Base-by-base conservation (phyloP, 1,139 yeast species). In the Tardiomyces blankii region DNA sequence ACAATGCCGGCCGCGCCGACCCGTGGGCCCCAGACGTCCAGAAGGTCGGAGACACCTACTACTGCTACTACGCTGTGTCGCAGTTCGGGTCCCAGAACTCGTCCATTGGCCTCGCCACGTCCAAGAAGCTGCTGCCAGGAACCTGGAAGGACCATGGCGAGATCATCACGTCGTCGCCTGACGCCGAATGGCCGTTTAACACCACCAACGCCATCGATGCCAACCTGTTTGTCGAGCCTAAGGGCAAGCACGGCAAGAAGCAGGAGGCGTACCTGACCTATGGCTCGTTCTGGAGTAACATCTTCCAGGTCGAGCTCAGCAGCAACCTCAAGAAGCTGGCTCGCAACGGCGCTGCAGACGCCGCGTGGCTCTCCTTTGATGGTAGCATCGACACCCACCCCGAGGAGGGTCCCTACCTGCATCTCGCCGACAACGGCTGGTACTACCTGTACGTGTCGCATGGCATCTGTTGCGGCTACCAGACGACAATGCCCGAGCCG, bases 11-110 rank as follows among this genome's bases (percentile, higher is more conserved):
- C 4, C 28, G 38, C 23, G 21, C 25, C 18, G 44, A 42, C 21
- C 44, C 44, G 6, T 42, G 44, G 44, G 44, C 44, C 27, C 44
- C 44, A 23, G 44, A 42, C 18, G 44, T 42, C 33, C 44, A 42
- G 8, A 23, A 25, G 16, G 38, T 42, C n/a, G 44, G 44, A 2
- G 44, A 42, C 38, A 42, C 44, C 28, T 42, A 25, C 41, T 42
- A 42, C 38, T 42, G 44, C 41, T 42, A 42, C 27, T 42, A 42
- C 25, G 18, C 44, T 12, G 44, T 42, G 12, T 42, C 44, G 5
- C 27, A 30, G 23, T 42, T 42, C 27, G 44, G 44, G 9, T 35
- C 41, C 38, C 44, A 25, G 16, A 38, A 38, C 38, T 42, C 44
- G 12, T 42, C 44, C 18, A 42, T 42, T 28, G 44, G 44, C 18